These are phyloP conservation scores for Hysterangium stoloniferum DNA, from an alignment of 768 basidiomycete species.

Conservation along the genomic window DNA sequence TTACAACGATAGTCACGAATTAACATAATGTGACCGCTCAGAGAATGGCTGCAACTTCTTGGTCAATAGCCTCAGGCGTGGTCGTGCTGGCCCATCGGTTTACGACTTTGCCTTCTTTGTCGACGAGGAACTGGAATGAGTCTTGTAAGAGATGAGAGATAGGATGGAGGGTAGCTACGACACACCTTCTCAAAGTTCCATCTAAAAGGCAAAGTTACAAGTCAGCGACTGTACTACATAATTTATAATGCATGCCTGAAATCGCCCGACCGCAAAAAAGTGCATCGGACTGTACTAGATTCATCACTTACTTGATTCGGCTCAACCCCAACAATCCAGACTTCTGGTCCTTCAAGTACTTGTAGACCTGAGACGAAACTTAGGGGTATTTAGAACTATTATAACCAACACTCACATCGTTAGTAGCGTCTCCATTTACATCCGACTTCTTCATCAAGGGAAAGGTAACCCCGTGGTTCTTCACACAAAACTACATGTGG, in stretches of 20 bases:
- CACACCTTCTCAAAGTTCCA: slow-evolving; percentile 83
- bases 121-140: slow-evolving; percentile 53
- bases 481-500: slow-evolving; percentile 51
- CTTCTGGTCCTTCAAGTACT: slow-evolving; percentile 79
- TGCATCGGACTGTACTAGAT: background rate
- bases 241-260: background rate
- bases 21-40: background rate
- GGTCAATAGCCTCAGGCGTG: slow-evolving; percentile 32
- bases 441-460: slow-evolving; percentile 90
- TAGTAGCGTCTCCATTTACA: slow-evolving; percentile 81
- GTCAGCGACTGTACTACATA: background rate
- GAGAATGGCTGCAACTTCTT: slow-evolving; percentile 1
- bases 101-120: slow-evolving; percentile 69
- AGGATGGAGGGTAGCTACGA: background rate
- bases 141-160: background rate
- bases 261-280: background rate
- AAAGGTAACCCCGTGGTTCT: slow-evolving; percentile 87
- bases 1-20: background rate
- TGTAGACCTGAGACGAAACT: slow-evolving; percentile 40
- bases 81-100: slow-evolving; percentile 74
- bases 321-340: slow-evolving; percentile 61
- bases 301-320: slow-evolving; percentile 54
- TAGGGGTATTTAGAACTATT: too few relatives aligned
- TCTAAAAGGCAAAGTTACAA: slow-evolving; percentile 26
- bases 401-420: slow-evolving; percentile 34